A percentile compares a stretch with the other conserved stretches of the same genome.
phyloP scores from a whole-genome alignment of 768 basidiomycete species.

The Sutorius australiensis region DNA sequence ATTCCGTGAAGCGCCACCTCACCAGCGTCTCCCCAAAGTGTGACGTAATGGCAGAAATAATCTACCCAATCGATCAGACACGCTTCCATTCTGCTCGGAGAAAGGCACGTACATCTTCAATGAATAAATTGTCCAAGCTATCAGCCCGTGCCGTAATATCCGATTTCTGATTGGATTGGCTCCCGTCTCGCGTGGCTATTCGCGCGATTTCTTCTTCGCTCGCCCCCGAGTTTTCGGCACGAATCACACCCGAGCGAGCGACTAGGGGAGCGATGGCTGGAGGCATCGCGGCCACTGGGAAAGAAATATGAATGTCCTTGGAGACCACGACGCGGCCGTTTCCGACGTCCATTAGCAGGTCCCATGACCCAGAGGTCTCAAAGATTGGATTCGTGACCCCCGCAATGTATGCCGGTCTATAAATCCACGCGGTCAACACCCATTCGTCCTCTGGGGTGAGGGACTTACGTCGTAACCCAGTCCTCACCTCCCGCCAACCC shows the following conservation, averaged over 20 bases:
- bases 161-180: conserved; percentile 49
- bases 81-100: background rate
- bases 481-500: conserved; percentile 86
- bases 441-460: background rate
- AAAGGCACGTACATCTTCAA: conserved; percentile 75
- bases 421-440: conserved; percentile 5
- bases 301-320: conserved; percentile 70
- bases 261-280: conserved; percentile 44
- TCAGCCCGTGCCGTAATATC: conserved; percentile 58
- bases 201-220: conserved; percentile 74
- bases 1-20: conserved; percentile 86
- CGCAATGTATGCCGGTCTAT: conserved; percentile 88
- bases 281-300: conserved; percentile 43
- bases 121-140: conserved; percentile 76
- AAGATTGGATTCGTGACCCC: conserved; percentile 98
- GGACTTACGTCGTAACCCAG: conserved; percentile 79
- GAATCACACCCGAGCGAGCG: conserved; percentile 57
- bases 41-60: conserved; percentile 80
- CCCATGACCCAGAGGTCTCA: conserved; percentile 84
- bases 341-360: conserved; percentile 88
- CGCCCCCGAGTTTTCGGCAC: conserved; percentile 56
- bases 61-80: conserved; percentile 33
- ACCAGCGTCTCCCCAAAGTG: conserved; percentile 91
- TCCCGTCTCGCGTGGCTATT: conserved; percentile 41
- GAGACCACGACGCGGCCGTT: conserved; percentile 82